Evolutionary conservation across 768 basidiomycete species (phyloP).

Genomic region (Phylloporus scabripes): DNA sequence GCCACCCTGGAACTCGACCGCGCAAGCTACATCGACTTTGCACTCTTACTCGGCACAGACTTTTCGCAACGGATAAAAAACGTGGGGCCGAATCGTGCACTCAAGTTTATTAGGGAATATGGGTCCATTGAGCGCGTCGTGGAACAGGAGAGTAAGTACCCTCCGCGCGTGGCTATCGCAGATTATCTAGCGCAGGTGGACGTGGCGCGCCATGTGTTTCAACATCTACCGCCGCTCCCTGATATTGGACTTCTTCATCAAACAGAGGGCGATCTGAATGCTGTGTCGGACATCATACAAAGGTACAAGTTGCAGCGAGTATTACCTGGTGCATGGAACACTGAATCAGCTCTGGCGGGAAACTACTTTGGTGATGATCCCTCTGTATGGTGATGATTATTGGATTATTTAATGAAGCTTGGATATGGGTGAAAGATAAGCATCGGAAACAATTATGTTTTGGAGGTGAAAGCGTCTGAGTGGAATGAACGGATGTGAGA

Average conservation of each 20-base stretch:
- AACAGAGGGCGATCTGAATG: slow-evolving; percentile 35
- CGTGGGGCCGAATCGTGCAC: slow-evolving; percentile 72
- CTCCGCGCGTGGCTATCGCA: slow-evolving; percentile 40
- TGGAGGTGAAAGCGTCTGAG: no score
- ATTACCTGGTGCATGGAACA: slow-evolving; percentile 37
- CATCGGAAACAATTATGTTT: no score
- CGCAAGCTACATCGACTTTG: slow-evolving; percentile 72
- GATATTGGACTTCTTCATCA: slow-evolving; percentile 32
- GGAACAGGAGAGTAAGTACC: slow-evolving; percentile 45
- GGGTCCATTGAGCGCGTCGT: slow-evolving; percentile 71
- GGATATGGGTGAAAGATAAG: no score
- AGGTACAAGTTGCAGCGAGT: slow-evolving; percentile 45
- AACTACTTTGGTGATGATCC: slow-evolving; percentile 70
- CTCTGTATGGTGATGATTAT: slow-evolving; percentile 16
- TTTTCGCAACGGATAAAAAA: slow-evolving; percentile 82
- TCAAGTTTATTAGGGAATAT: slow-evolving; percentile 67
- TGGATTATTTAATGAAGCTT: no score
- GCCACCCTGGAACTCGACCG: slow-evolving; percentile 50
- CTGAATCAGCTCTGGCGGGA: slow-evolving; percentile 44
- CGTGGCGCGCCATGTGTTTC: slow-evolving; percentile 59
- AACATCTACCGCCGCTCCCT: slow-evolving; percentile 60
- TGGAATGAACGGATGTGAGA: no score
- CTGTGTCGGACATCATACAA: slow-evolving; percentile 43
- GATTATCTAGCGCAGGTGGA: slow-evolving; percentile 63
- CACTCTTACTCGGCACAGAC: slow-evolving; percentile 84